Percentiles rank a stretch among this genome's conserved stretches.
These are phyloP conservation scores for Viola pubescens DNA, from an alignment of 441 rosid genomes.

Conservation along the genomic window DNA sequence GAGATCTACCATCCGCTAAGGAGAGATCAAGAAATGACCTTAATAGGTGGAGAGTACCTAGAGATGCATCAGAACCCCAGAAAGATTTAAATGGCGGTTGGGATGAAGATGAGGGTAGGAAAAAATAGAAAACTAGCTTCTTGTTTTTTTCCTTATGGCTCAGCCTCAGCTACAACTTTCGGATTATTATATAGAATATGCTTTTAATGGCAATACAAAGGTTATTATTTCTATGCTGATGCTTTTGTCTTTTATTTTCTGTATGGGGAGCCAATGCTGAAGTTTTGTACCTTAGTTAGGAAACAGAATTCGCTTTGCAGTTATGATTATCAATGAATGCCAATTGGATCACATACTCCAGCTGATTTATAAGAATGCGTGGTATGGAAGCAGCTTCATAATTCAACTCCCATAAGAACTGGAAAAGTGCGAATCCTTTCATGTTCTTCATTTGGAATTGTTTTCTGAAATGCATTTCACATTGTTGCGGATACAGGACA, in stretches of 20 bases:
- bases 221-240: background rate
- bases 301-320: too few species aligned
- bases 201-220: background rate
- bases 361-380: too few species aligned
- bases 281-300: too few species aligned
- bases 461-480: background rate
- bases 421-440: too few species aligned
- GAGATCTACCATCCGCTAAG: constrained; percentile 32
- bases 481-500: background rate
- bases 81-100: constrained; percentile 29
- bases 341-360: too few species aligned
- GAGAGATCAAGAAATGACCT: constrained; percentile 29
- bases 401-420: too few species aligned
- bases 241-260: background rate
- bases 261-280: background rate
- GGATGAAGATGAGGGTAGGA: constrained; percentile 25
- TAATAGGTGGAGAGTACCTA: constrained; percentile 23
- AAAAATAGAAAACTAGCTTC: constrained; percentile 18
- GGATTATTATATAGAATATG: too few species aligned
- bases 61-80: constrained; percentile 22
- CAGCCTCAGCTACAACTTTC: background rate
- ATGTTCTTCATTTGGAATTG: too few species aligned
- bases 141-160: background rate
- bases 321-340: too few species aligned
- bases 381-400: too few species aligned